Conservation (phyloP, 140 eudicot genomes). For the Bidens hawaiensis region DNA sequence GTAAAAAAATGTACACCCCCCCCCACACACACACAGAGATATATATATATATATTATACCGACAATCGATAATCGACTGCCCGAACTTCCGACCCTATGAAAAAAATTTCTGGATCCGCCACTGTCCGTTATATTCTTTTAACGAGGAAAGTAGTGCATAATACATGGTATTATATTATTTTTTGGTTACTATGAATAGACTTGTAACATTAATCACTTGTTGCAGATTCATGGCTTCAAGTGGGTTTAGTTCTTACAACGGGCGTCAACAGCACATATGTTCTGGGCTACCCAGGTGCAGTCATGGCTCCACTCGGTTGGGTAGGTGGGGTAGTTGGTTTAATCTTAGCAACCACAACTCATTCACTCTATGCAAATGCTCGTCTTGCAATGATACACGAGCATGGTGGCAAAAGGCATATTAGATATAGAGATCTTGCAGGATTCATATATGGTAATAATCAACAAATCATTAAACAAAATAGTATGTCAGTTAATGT, state of each 20-base stretch:
- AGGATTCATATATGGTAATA: slow-evolving; percentile 85
- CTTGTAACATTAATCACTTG: not conserved
- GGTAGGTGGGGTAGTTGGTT: slow-evolving; percentile 75
- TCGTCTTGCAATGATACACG: slow-evolving; percentile 75
- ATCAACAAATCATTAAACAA: not conserved
- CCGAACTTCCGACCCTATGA: too few species aligned
- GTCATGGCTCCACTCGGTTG: slow-evolving; percentile 93
- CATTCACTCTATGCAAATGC: slow-evolving; percentile 72
- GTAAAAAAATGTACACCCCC: too few species aligned
- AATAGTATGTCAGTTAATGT: not conserved
- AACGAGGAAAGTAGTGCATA: too few species aligned
- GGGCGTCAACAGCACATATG: too few species aligned
- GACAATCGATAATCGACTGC: too few species aligned
- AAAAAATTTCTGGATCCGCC: too few species aligned
- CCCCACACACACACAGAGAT: too few species aligned
- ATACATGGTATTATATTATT: not conserved
- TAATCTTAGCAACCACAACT: slow-evolving; percentile 54
- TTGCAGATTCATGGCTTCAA: slow-evolving; percentile 92
- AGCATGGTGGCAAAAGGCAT: slow-evolving; percentile 76
- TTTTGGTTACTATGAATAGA: not conserved
- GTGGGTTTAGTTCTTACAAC: too few species aligned
- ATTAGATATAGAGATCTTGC: too few species aligned
- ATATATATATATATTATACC: too few species aligned
- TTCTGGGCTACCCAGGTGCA: too few species aligned
- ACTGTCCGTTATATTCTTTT: too few species aligned